Base-by-base conservation (phyloP, 345 rosid species). In the Boechera divaricarpa region DNA sequence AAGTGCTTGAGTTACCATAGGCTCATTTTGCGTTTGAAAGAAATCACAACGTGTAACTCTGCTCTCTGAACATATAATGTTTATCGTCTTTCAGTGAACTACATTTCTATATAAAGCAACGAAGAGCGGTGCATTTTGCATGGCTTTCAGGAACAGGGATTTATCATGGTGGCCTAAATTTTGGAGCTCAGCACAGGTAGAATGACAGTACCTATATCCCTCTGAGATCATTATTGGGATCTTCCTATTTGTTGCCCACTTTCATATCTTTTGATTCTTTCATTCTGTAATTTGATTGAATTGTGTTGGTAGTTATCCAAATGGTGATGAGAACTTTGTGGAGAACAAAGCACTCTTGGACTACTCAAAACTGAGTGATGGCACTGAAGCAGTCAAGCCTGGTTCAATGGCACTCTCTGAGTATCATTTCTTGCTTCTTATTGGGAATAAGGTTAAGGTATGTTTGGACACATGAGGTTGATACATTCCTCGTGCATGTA, bases 131-230 rank as follows among this genome's bases (percentile, higher is more conserved):
- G 67, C 97, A 95, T 87, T 95, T 95, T 79, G 96, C 99, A 16
- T 95, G 99, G 99, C 96, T 95, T 82, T 92, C 99, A 65, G 97
- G 99, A 74, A 97, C 97, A 45, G 99, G 99, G 56, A 91, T 95
- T 59, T 95, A 92, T 79, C 93, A 92, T 66, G 99, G 99, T 13
- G 91, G 96, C 79, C 82, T 95, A 32, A 95, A 92, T 83, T 95
- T 95, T 86, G 98, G 99, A 82, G 89, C 96, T 58, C 97, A 94
- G 70, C 93, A 77, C 80, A 92, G 99, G 99, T 94, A 63, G 32
- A 74, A 56, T 47, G 47, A 79, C 49, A 18, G 49, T 69, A 53
- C 69, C 48, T 10, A 15, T 41, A 36, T 29, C 42, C 51, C 42
- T 76, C 76, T 49, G 36, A 72, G 18, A 52, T 10, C 5, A 29